A percentile compares a stretch with the other conserved stretches of the same genome.
phyloP scores from a whole-genome alignment of 306 rosid genomes.

The Glycine tomentella region DNA sequence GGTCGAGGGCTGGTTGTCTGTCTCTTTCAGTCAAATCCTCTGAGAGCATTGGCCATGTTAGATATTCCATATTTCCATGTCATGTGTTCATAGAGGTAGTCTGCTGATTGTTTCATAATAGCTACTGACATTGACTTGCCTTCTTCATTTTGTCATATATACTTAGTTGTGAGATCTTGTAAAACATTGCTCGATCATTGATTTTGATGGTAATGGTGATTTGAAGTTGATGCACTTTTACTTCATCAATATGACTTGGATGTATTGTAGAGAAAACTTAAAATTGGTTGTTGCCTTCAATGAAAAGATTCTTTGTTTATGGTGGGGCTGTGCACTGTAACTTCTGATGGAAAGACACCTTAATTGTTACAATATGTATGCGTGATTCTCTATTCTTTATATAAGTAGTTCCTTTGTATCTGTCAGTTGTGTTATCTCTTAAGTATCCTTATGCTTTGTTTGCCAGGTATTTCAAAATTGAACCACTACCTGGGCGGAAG shows the following conservation, averaged over 20 bases:
- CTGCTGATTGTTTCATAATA: constrained; percentile 19
- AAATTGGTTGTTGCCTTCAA: constrained; percentile 36
- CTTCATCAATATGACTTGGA: constrained; percentile 18
- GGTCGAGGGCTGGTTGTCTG: constrained; percentile 9
- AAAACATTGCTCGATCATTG: constrained; percentile 10
- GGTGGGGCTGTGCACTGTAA: constrained; percentile 10
- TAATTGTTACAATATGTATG: not conserved
- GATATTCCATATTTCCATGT: not conserved
- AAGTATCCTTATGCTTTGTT: constrained; percentile 43
- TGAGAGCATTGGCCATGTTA: not conserved
- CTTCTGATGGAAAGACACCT: constrained; percentile 35
- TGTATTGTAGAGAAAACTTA: constrained; percentile 2
- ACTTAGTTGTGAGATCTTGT: constrained; percentile 8
- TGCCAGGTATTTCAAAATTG: constrained; percentile 86
- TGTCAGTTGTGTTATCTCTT: constrained; percentile 34
- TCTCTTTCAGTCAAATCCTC: constrained; percentile 17
- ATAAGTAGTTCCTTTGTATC: constrained; percentile 25
- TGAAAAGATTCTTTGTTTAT: not conserved
- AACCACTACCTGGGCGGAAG: constrained; percentile 94
- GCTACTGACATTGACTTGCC: constrained; percentile 7
- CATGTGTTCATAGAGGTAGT: constrained; percentile 31
- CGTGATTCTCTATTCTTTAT: not conserved
- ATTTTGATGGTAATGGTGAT: not conserved
- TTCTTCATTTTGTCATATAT: constrained; percentile 19
- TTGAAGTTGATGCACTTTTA: constrained; percentile 18